Evolutionary conservation across 108 stramenopile genomes (phyloP), one percentile per base, ranked within the genome.

Genomic region (Epipyxis sp.): DNA sequence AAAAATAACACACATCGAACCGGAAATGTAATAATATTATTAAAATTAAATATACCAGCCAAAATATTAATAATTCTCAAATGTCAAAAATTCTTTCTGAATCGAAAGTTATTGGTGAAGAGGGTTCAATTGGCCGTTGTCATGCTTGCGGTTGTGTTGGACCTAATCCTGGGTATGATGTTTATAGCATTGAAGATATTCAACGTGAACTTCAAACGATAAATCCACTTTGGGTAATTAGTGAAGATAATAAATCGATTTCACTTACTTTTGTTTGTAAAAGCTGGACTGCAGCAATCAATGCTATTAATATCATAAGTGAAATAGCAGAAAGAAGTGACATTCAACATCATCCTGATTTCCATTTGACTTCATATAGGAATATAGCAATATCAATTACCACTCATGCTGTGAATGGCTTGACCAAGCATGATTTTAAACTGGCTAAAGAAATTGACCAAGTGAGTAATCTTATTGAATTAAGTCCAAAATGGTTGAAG

Each of bases 331-430:
- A 65, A 37, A 65, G 61, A 35, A 32, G 6, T 29, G 61, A 74
- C 41, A 74, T 54, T 74, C n/a, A 74, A 59, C 94, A 97, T 79
- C 95, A 97, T 80, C 94, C 95, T 27, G 92, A 97, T 61, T 79
- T 97, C 42, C 95, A 97, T 85, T 85, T 95, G 46, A 94, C 91
- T 27, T 78, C 77, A 59, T 96, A 96, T 82, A 84, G 94, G 35
- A 78, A 92, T 67, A 91, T 97, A 10, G 88, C 89, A 57, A 80
- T 97, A 40, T 87, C 87, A 41, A 43, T 97, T 13, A 91, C 81
- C 59, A 97, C 95, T 0, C 93, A 94, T 77, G 87, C 83, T 25
- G 59, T 92, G 27, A 80, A 85, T 39, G 95, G 93, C 44, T 59
- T 95, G 42, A 94, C 92, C 16, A 71, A 83, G 35, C 92, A 94